Percentiles rank a stretch among this genome's conserved stretches.
Evolutionary conservation across 768 basidiomycete genomes (phyloP).

Genomic region (Multifurca ochricompacta): DNA sequence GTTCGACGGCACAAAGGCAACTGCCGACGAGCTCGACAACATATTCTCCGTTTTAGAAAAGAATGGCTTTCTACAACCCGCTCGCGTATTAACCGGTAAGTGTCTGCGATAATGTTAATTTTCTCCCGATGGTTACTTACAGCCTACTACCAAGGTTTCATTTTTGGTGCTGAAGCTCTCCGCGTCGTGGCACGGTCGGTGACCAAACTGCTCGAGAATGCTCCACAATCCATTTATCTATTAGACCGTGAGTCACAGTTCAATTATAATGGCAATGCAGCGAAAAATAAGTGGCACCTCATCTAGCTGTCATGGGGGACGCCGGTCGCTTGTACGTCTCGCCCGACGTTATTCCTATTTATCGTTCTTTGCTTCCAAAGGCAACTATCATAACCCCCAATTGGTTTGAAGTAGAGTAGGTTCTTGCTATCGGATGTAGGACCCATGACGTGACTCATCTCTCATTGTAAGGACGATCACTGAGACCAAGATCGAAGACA

Average conservation of each 20-base stretch:
- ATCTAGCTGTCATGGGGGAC: slow-evolving; percentile 88
- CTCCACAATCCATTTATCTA: slow-evolving; percentile 68
- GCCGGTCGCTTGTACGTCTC: slow-evolving; percentile 84
- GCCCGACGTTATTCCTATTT: slow-evolving; percentile 78
- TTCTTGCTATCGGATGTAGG: slow-evolving; percentile 7
- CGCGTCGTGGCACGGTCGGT: slow-evolving; percentile 57
- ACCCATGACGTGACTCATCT: not conserved
- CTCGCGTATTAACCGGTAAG: slow-evolving; percentile 73
- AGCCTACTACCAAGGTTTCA: slow-evolving; percentile 53
- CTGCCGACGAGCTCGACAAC: slow-evolving; percentile 62
- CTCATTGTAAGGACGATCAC: slow-evolving; percentile 60
- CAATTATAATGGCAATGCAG: not conserved
- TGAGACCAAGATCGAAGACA: slow-evolving; percentile 55
- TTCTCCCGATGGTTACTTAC: too few relatives aligned
- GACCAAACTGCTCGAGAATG: slow-evolving; percentile 46
- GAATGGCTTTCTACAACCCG: slow-evolving; percentile 67
- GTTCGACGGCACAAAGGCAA: slow-evolving; percentile 72
- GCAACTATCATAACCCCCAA: slow-evolving; percentile 95
- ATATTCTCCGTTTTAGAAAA: slow-evolving; percentile 68
- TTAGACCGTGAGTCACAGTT: slow-evolving; percentile 68
- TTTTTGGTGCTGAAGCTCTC: slow-evolving; percentile 77
- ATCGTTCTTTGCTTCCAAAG: slow-evolving; percentile 69
- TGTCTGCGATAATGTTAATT: not conserved
- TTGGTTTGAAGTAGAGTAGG: slow-evolving; percentile 96
- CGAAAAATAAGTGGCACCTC: not conserved